Evolutionary conservation across 495 filamentous ascomycete genomes (phyloP).

Genomic region (Recurvomyces mirabilis): DNA sequence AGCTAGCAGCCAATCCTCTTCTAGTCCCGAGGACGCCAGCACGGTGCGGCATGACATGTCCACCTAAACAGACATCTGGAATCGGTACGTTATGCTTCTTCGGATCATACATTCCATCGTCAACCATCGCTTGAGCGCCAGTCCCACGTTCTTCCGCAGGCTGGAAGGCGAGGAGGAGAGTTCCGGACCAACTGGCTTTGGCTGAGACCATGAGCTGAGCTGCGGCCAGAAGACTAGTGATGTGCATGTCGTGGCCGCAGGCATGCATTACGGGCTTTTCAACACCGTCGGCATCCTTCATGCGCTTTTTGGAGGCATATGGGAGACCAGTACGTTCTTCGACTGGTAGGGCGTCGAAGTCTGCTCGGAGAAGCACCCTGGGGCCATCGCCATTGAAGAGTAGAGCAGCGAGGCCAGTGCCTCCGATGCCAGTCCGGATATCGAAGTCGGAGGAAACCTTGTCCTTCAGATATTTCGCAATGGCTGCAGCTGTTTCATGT

Average conservation of each 20-base stretch:
- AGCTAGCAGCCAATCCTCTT: constrained; percentile 21
- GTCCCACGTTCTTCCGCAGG: constrained; percentile 46
- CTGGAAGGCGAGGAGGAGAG: constrained; percentile 49
- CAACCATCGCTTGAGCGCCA: constrained; percentile 50
- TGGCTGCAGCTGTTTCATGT: constrained; percentile 35
- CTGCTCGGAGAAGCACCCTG: constrained; percentile 46
- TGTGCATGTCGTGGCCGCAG: constrained; percentile 57
- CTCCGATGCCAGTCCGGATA: constrained; percentile 42
- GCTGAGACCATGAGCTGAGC: constrained; percentile 36
- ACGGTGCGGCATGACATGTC: constrained; percentile 40
- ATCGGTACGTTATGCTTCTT: constrained; percentile 31
- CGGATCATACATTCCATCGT: constrained; percentile 46
- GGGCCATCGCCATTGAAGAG: constrained; percentile 45
- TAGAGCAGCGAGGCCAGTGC: constrained; percentile 44
- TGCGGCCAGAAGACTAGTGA: constrained; percentile 41
- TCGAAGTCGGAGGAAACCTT: constrained; percentile 30
- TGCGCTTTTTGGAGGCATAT: constrained; percentile 41
- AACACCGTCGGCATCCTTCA: constrained; percentile 34
- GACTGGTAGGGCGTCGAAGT: constrained; percentile 53
- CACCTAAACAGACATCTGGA: constrained; percentile 47
- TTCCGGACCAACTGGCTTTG: constrained; percentile 42
- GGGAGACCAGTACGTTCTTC: constrained; percentile 43
- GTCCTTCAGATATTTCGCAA: constrained; percentile 29
- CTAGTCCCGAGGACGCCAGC: constrained; percentile 24
- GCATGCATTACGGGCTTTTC: constrained; percentile 50